A percentile compares a stretch with the other conserved stretches of the same genome.
phyloP scores from a whole-genome alignment of 352 stramenopile genomes.

The Thalassiosira mediterranea region DNA sequence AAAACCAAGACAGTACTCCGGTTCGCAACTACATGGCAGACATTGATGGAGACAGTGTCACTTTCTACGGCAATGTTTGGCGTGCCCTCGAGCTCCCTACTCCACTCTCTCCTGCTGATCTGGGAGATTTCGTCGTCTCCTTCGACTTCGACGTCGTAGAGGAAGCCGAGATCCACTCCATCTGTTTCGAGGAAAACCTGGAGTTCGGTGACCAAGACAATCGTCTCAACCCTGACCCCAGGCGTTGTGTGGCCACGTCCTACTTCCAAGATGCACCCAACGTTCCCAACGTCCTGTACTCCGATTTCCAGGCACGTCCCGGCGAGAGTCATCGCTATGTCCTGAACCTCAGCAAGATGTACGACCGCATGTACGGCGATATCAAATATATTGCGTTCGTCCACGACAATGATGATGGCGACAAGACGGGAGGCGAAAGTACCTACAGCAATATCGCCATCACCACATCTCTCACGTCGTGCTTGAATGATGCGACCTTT shows the following conservation, averaged over 20 bases:
- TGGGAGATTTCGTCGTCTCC: conserved; percentile 17
- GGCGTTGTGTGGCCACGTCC: not conserved
- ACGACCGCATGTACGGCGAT: not conserved
- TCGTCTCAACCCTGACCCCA: not conserved
- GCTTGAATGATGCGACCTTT: not conserved
- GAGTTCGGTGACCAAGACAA: not conserved
- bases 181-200: conserved; percentile 34
- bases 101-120: conserved; percentile 4
- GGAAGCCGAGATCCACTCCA: conserved; percentile 19
- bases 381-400: conserved; percentile 25
- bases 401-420: conserved; percentile 19
- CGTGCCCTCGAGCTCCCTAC: conserved; percentile 5
- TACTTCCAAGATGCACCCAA: not conserved
- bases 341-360: conserved; percentile 23
- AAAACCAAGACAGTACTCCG: conserved; percentile 8
- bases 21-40: not conserved
- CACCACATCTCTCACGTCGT: conserved; percentile 10
- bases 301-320: not conserved
- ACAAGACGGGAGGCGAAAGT: conserved; percentile 14
- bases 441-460: conserved; percentile 20
- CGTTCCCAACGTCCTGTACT: not conserved
- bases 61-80: conserved; percentile 19
- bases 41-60: conserved; percentile 4
- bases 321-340: conserved; percentile 9
- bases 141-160: conserved; percentile 26